Percentiles rank a stretch among this genome's conserved stretches.
phyloP scores from a whole-genome alignment of 352 stramenopile genomes.

The Pythium chondricola region DNA sequence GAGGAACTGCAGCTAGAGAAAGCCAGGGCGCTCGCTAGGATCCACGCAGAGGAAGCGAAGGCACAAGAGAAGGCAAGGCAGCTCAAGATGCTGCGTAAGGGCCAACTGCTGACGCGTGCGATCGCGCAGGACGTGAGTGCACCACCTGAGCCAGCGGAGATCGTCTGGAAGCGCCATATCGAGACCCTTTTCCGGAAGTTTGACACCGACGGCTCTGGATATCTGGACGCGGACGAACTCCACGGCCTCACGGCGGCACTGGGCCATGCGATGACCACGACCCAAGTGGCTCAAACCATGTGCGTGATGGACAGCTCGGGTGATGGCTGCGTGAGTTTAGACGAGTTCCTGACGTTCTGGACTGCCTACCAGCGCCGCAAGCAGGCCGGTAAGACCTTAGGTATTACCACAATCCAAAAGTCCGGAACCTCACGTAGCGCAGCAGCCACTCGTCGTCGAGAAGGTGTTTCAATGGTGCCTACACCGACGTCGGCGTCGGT shows the following conservation, averaged over 20 bases:
- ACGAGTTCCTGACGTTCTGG: constrained; percentile 70
- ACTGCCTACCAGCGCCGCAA: constrained; percentile 40
- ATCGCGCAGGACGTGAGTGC: constrained; percentile 6
- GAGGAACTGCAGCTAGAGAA: constrained; percentile 38
- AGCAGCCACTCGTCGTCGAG: constrained; percentile 6
- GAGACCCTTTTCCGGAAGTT: constrained; percentile 51
- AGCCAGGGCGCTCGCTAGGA: constrained; percentile 31
- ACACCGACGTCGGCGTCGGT: constrained; percentile 9
- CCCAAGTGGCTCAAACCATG: constrained; percentile 49
- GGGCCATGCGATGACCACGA: constrained; percentile 35
- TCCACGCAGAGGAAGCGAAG: constrained; percentile 37
- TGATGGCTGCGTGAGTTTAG: constrained; percentile 45
- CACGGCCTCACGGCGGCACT: constrained; percentile 36
- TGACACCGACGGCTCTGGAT: constrained; percentile 46
- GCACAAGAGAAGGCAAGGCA: constrained; percentile 31
- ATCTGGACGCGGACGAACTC: constrained; percentile 48
- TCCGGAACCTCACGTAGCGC: too few species aligned
- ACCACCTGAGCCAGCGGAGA: constrained; percentile 6
- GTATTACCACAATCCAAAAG: not conserved
- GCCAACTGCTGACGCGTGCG: constrained; percentile 22
- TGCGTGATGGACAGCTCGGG: constrained; percentile 53
- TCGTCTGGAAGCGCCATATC: constrained; percentile 18
- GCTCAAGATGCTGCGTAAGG: constrained; percentile 29
- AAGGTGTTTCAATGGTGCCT: constrained; percentile 20
- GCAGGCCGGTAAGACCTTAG: not conserved